Conservation (phyloP, 2,329 filamentous ascomycete genomes). For the Pyricularia sp. region DNA sequence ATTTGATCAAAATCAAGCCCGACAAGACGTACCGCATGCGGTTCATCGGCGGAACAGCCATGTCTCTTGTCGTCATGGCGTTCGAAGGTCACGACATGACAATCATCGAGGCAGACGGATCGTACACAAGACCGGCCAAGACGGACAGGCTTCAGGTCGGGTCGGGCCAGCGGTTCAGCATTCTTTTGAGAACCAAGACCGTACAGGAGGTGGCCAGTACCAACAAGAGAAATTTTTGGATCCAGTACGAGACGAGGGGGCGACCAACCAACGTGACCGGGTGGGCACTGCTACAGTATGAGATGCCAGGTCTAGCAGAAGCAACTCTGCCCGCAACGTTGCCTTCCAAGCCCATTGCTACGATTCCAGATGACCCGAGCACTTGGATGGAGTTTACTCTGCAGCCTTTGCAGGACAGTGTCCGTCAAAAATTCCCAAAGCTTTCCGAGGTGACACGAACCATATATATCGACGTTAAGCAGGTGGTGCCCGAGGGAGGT, state of each 20-base stretch:
- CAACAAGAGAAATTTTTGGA: constrained; percentile 26
- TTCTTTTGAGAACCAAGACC: constrained; percentile 43
- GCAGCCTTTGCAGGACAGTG: background rate
- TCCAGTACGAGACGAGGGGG: constrained; percentile 38
- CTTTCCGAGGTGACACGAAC: constrained; percentile 36
- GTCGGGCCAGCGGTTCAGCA: constrained; percentile 51
- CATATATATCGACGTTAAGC: constrained; percentile 32
- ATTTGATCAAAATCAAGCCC: constrained; percentile 48
- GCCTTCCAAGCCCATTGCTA: constrained; percentile 20
- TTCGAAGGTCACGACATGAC: constrained; percentile 49
- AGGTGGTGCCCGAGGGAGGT: constrained; percentile 22
- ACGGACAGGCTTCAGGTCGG: constrained; percentile 44
- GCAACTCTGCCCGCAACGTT: constrained; percentile 7
- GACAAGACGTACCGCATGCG: constrained; percentile 52
- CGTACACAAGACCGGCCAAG: constrained; percentile 37
- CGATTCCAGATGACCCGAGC: constrained; percentile 21
- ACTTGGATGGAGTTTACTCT: constrained; percentile 35
- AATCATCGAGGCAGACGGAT: constrained; percentile 51
- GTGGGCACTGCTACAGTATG: constrained; percentile 40
- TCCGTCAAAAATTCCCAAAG: background rate
- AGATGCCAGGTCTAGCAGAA: constrained; percentile 4
- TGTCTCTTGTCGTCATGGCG: constrained; percentile 26
- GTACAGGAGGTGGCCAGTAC: constrained; percentile 27
- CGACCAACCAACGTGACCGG: constrained; percentile 32
- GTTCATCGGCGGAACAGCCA: constrained; percentile 41